Conservation (phyloP, 208 protist genomes). For the Trypanosomatidae sp. region DNA sequence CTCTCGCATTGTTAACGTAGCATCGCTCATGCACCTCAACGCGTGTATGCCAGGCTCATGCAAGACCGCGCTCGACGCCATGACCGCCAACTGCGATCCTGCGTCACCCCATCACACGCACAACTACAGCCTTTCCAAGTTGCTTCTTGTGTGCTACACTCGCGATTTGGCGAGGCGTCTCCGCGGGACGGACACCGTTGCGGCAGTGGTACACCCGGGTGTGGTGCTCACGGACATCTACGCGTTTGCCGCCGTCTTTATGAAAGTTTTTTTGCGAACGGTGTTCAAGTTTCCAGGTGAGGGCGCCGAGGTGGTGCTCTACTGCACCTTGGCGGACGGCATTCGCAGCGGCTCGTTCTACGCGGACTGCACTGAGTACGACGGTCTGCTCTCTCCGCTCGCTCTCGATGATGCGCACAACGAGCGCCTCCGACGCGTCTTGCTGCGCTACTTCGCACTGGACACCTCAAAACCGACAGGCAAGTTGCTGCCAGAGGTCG, state of each 20-base stretch:
- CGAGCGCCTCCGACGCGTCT: conserved; percentile 31
- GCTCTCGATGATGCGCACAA: conserved; percentile 35
- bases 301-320: conserved; percentile 48
- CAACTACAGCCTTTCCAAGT: conserved; percentile 60
- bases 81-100: conserved; percentile 40
- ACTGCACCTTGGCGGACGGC: conserved; percentile 33
- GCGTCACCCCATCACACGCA: conserved; percentile 26
- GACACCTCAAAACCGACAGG: conserved; percentile 4
- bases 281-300: conserved; percentile 55
- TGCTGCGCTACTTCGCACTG: conserved; percentile 37
- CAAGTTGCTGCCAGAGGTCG: conserved; percentile 8
- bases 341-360: conserved; percentile 41
- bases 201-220: conserved; percentile 36
- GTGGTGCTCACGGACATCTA: conserved; percentile 57
- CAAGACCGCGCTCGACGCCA: conserved; percentile 29
- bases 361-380: conserved; percentile 31
- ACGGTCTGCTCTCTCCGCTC: conserved; percentile 36
- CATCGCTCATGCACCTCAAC: conserved; percentile 48
- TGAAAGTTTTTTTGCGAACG: conserved; percentile 43
- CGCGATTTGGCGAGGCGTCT: conserved; percentile 42
- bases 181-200: conserved; percentile 26
- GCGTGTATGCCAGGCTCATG: conserved; percentile 38
- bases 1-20: conserved; percentile 51
- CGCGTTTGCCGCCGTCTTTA: conserved; percentile 26
- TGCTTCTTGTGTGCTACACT: conserved; percentile 58